A percentile compares a stretch with the other conserved stretches of the same genome.
These are phyloP conservation scores for Capsella rubella DNA, from an alignment of 441 rosid genomes.

Conservation along the genomic window DNA sequence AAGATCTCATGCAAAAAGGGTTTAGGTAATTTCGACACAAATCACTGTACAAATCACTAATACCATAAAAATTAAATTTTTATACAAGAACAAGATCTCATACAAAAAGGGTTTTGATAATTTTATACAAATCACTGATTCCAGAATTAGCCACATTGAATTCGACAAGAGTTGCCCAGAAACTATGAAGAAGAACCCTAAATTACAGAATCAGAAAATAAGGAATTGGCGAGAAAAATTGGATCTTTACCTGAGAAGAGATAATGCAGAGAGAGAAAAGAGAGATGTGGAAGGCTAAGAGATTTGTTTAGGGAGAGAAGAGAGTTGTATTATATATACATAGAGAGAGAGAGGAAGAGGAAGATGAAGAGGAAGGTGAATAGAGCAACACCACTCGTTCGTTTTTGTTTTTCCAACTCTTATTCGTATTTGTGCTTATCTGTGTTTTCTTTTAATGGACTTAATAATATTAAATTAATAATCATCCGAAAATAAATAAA, in stretches of 20 bases:
- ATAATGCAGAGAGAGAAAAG: constrained; percentile 14
- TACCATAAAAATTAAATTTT: neutral
- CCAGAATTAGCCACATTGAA: neutral
- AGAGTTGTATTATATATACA: neutral
- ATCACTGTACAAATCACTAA: neutral
- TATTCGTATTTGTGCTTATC: neutral
- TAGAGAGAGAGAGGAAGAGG: neutral
- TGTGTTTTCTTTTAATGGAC: neutral
- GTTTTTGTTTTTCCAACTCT: neutral
- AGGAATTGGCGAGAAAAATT: neutral
- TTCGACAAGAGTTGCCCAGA: neutral
- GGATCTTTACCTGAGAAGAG: constrained; percentile 34
- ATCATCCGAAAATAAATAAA: too few species aligned
- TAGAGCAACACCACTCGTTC: constrained; percentile 33
- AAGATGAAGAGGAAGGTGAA: constrained; percentile 5
- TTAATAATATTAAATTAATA: too few species aligned
- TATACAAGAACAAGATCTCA: constrained; percentile 5
- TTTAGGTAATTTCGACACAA: neutral
- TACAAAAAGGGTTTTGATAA: neutral
- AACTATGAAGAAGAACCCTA: constrained; percentile 14
- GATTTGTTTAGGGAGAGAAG: neutral
- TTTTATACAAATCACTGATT: neutral
- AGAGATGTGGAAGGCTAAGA: constrained; percentile 3
- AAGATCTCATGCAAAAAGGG: constrained; percentile 23
- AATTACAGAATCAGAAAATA: neutral